Base-by-base conservation (phyloP, 176 grass and related monocot genomes). In the Raddia guianensis region DNA sequence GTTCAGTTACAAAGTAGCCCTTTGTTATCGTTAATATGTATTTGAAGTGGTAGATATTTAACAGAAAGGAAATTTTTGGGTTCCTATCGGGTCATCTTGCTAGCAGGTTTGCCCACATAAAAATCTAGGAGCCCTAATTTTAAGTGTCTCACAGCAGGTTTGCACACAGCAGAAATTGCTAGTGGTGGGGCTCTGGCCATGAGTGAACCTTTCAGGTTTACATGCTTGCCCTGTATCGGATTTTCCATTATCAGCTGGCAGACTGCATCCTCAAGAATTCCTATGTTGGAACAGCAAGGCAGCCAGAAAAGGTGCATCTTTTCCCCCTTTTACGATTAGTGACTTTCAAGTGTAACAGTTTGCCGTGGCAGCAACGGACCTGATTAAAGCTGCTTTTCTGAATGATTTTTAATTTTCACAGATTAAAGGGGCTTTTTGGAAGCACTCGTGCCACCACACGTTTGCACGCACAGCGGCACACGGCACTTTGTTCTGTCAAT, bases 81-180 rank as follows among this genome's bases (percentile, higher is more conserved):
- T 85, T 73, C 58, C n/a, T 46, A 65, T 89, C 57, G 35, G 58
- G 43, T 77, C 87, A 77, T 81, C 78, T 51, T 89, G 65, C 81
- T 82, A 59, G 65, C 49, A 81, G 78, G 19, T 89, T 81, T 81
- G 57, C 49, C 65, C 49, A 72, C 78, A 82, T 77, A 48, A 45
- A 85, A 81, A 69, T 76, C 77, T 81, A 72, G 15, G 6, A 49
- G 56, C 44, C 58, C 80, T 83, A 75, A 62, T 81, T 75, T 44
- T 81, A 59, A 64, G 82, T 76, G 82, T 57, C 69, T 77, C 57
- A 49, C 50, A 32, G 43, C 57, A 51, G 71, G 57, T 76, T 65
- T 80, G 64, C 72, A 10, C 8, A 65, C 56, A 85, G 50, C 75
- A 89, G 77, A 89, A 62, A 63, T 42, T 62, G 74, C 18, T 80